Evolutionary conservation across 2,329 filamentous ascomycete genomes (phyloP).

Genomic region (Fusarium sp.): DNA sequence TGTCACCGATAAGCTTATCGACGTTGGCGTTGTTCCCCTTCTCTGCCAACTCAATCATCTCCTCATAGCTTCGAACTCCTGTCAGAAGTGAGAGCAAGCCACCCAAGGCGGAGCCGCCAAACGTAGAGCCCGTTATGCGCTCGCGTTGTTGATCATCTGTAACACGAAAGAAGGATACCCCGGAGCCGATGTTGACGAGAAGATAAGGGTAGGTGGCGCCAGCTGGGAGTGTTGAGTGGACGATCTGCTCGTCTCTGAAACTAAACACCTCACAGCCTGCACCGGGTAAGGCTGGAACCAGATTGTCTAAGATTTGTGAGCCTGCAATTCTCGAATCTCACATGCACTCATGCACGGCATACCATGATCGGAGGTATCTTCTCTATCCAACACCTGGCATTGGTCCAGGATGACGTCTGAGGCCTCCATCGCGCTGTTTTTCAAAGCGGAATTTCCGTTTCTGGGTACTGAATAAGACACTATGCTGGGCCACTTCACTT

Average conservation of each 20-base stretch:
- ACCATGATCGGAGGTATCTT: constrained; percentile 30
- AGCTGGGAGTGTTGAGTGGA: constrained; percentile 85
- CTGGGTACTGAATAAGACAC: too few species aligned
- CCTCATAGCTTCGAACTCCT: constrained; percentile 92
- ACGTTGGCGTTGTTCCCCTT: constrained; percentile 92
- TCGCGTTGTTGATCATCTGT: constrained; percentile 88
- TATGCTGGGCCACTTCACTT: too few species aligned
- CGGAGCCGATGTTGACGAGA: constrained; percentile 97
- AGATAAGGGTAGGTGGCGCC: constrained; percentile 93
- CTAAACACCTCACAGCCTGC: constrained; percentile 87
- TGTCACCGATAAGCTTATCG: constrained; percentile 97
- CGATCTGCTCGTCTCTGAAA: constrained; percentile 90
- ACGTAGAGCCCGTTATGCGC: constrained; percentile 93
- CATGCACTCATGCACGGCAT: background rate
- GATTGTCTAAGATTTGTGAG: constrained; percentile 5
- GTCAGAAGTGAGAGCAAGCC: constrained; percentile 94
- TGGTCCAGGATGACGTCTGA: background rate
- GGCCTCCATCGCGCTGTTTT: too few species aligned
- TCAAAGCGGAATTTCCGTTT: too few species aligned
- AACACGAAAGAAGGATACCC: constrained; percentile 97
- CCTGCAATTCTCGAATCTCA: rapidly evolving
- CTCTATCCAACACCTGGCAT: constrained; percentile 17
- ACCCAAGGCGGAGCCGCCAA: constrained; percentile 97
- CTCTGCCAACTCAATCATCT: constrained; percentile 94
- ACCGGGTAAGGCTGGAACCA: constrained; percentile 16